Percentiles rank a stretch among this genome's conserved stretches.
Evolutionary conservation across 331 rosid genomes (phyloP).

Genomic region (Quercus phellos): DNA sequence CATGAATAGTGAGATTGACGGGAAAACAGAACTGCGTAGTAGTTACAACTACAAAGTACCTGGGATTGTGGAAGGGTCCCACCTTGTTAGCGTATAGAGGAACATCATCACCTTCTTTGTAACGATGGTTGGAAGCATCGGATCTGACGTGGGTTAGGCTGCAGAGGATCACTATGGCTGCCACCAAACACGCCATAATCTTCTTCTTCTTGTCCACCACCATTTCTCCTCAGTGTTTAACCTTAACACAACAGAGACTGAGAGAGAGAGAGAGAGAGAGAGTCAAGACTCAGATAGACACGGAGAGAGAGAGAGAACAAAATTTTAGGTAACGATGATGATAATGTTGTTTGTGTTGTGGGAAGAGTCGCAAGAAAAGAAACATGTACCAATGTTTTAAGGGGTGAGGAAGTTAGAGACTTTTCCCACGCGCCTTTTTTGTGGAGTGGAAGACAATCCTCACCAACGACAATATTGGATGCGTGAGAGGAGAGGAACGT

Average conservation of each 20-base stretch:
- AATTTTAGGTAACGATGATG: too few species aligned
- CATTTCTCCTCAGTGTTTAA: too few species aligned
- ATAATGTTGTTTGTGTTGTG: too few species aligned
- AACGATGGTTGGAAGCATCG: conserved; percentile 41
- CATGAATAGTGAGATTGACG: background rate
- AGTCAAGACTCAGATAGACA: too few species aligned
- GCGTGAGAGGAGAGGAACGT: background rate
- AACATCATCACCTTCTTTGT: conserved; percentile 35
- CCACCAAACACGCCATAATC: conserved; percentile 38
- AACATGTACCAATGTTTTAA: too few species aligned
- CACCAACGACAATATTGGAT: background rate
- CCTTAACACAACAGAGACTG: background rate
- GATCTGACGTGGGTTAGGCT: conserved; percentile 26
- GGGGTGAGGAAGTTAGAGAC: background rate
- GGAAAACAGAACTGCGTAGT: background rate
- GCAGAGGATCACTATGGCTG: conserved; percentile 29
- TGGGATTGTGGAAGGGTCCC: conserved; percentile 49
- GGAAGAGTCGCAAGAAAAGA: too few species aligned
- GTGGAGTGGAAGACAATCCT: background rate
- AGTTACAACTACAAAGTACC: conserved; percentile 19
- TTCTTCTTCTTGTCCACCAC: conserved; percentile 6
- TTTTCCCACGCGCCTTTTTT: conserved; percentile 19
- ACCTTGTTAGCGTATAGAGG: conserved; percentile 52
- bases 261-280: background rate
- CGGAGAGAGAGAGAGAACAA: too few species aligned